Evolutionary conservation across 768 basidiomycete species (phyloP), one percentile per base, ranked within the genome.

Genomic region (Lactifluus rugatus): DNA sequence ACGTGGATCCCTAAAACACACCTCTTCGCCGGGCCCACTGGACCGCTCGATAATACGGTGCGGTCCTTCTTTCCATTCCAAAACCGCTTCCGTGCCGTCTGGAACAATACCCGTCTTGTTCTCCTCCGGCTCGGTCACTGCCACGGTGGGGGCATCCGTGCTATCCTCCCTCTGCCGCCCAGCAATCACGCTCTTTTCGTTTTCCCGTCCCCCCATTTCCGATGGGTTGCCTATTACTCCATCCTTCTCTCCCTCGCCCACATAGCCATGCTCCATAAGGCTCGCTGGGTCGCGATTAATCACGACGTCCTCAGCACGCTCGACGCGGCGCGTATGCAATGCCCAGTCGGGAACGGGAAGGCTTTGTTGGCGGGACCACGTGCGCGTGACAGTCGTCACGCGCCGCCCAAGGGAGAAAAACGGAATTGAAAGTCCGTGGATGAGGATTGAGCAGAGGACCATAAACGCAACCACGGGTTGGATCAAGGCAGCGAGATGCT

Each of bases 401-500:
- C 93, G 83, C 31, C 89, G 78, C 17, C 93, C 87, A 28, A 98
- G 82, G 21, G 93, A 93, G 76, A 97, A 96, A 68, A 87, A 87
- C 0, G 95, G 93, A 63, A 99, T 96, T 11, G 92, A 94, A 8
- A 96, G 76, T 2, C 93, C 94, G 66, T 92, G 90, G 17, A 89
- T 82, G 17, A 87, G 77, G 60, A 97, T 89, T 0, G 92, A 95
- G 65, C 83, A 85, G 8, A 99, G 78, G 3, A 99, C 96, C 82
- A 98, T 84, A 71, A 96, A 97, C 1, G 88, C 85, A 11, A 93
- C 89, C 63, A 99, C 90, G 0, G 96, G 96, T 68, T 94, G 89
- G 56, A 98, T 93, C 5, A 82, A 76, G 13, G 83, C 75, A 1
- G 82, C 78, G 16, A 99, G 76, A 14, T 85, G 70, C 54, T 87